Evolutionary conservation across 2,329 filamentous ascomycete genomes (phyloP), one percentile per base, ranked within the genome.

Genomic region (Aspergillus pseudoglaucus): DNA sequence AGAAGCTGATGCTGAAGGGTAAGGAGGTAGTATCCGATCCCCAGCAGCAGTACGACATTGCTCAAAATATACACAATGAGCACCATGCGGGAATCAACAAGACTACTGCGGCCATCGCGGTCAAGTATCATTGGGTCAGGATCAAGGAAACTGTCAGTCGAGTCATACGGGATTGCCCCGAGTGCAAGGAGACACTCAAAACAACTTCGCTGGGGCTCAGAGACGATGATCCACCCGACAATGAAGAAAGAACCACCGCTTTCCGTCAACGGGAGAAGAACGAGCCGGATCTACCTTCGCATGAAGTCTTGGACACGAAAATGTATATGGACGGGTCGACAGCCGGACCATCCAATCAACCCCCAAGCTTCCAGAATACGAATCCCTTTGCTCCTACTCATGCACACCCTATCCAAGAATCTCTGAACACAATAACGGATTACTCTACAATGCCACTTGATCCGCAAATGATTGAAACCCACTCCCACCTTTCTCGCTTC

Each of bases 131-230:
- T 71, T 98, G 93, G 93, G 90, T 94, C 42, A 82, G 91, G 52
- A 97, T 97, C 73, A 98, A 97, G 68, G 90, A 96, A 70, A 97
- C 91, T 1, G 93, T 96, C 52, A 93, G 87, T 65, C 84, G 91
- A 65, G 90, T 95, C 59, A 95, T 97, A 69, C 85, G 88, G 59
- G 91, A 93, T 60, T 98, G 93, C 69, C 73, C 80, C 6, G 85
- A 95, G 64, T 97, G 91, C 73, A 95, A 91, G 70, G 89, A 95
- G 60, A 74, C 81, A 33, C 78, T 82, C 52, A 87, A 87, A 65
- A 73, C 77, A 27, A 73, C 77, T 0, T 54, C 63, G 4, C 15
- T 12, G 4, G 64, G 53, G n/a, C 50, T 46, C 45, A 66, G 58
- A 54, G 59, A 52, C 6, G 58, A 63, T 6, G 64, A 66, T 15